A percentile compares a stretch with the other conserved stretches of the same genome.
These are phyloP conservation scores for Nemophila menziesii DNA, from an alignment of 257 asterid species.

Conservation along the genomic window DNA sequence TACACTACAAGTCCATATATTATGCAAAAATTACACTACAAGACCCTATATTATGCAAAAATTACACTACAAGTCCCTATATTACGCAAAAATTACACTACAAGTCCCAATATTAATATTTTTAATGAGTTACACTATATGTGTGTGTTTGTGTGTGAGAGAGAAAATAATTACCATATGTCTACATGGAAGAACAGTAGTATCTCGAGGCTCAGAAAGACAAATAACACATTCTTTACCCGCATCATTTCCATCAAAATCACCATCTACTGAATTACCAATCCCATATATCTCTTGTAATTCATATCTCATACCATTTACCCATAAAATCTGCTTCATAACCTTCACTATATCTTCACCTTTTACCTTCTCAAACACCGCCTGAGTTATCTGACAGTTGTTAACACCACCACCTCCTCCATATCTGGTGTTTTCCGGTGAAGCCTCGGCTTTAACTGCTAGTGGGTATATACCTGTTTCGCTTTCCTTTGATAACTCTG, in stretches of 20 bases:
- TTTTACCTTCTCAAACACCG: slow-evolving; percentile 67
- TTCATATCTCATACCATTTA: slow-evolving; percentile 74
- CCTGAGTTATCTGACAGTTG: slow-evolving; percentile 78
- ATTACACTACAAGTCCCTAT: too few relatives aligned
- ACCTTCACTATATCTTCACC: slow-evolving; percentile 63
- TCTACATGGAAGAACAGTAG: slow-evolving; percentile 88
- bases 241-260: slow-evolving; percentile 56
- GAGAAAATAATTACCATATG: slow-evolving; percentile 49
- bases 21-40: too few relatives aligned
- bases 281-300: slow-evolving; percentile 80
- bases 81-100: too few relatives aligned
- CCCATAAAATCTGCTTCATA: slow-evolving; percentile 79
- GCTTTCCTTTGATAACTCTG: slow-evolving; percentile 45
- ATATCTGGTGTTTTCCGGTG: slow-evolving; percentile 18
- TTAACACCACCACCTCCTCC: slow-evolving; percentile 19
- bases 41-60: too few relatives aligned
- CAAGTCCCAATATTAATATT: too few relatives aligned
- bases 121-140: too few relatives aligned
- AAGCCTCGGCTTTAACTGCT: slow-evolving; percentile 77
- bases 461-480: slow-evolving; percentile 64
- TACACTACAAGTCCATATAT: too few relatives aligned
- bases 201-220: slow-evolving; percentile 83
- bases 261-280: slow-evolving; percentile 61
- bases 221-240: slow-evolving; percentile 92
- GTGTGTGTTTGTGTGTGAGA: background rate